Evolutionary conservation across 2,329 filamentous ascomycete species (phyloP), one percentile per base, ranked within the genome.

Genomic region (Talaromyces sp.): DNA sequence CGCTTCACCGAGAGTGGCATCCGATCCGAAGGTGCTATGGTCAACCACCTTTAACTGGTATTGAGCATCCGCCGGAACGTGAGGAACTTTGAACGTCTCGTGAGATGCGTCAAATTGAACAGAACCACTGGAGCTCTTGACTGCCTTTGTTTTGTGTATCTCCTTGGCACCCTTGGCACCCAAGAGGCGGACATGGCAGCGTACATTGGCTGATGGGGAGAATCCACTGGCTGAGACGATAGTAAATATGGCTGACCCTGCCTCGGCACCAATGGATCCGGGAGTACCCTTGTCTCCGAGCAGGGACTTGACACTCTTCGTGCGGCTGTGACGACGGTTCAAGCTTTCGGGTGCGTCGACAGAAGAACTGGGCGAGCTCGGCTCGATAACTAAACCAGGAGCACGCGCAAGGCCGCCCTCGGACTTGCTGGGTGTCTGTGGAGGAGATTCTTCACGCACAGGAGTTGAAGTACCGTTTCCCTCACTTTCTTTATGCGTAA

Each of bases 111-210:
- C 88, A 76, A 88, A 96, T 19, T 82, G 83, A 67, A 91, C 85
- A 3, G 83, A 79, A 1, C 90, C 91, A 1, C 81, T 80, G 0
- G 69, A 66, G 43, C 89, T 85, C 77, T 97, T 97, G 80, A 91
- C 86, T 68, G 95, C 90, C 76, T 97, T 96, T 24, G 93, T 97
- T 82, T 98, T 97, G 80, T 93, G 88, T 54, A 99, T 82, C 54
- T 90, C 86, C 80, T 95, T 97, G 59, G 78, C 82, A 58, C 84
- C 85, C 78, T 90, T 93, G 56, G 87, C 79, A 3, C 83, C 82
- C 39, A 91, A 74, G 70, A 91, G 87, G 64, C 87, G 88, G 70
- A 97, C 81, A 65, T 86, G 79, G 57, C 96, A 86, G 72, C 92
- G 93, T n/a, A 97, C 80, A 73, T 96, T 92, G 6, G 91, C 84